Evolutionary conservation across 1,284 basidiomycete genomes (phyloP).

Genomic region (Omphalotus olearius): DNA sequence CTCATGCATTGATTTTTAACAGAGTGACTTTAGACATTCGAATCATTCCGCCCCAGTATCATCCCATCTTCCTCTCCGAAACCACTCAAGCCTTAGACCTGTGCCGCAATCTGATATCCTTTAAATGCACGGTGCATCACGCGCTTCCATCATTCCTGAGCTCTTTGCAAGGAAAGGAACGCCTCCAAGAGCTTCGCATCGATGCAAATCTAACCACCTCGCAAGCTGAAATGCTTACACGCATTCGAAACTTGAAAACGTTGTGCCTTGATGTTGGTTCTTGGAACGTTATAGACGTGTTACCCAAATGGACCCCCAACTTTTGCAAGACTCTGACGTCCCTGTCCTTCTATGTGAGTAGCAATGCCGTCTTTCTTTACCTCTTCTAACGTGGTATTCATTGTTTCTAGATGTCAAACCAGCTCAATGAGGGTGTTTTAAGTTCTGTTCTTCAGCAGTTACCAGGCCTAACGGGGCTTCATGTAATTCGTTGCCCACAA

Average conservation of each 20-base stretch:
- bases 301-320: conserved; percentile 52
- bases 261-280: conserved; percentile 55
- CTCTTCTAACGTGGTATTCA: neutral
- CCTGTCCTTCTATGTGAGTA: conserved; percentile 55
- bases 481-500: conserved; percentile 55
- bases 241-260: conserved; percentile 37
- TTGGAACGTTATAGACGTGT: conserved; percentile 51
- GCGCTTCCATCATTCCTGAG: conserved; percentile 46
- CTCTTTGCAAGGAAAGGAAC: conserved; percentile 37
- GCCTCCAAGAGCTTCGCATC: conserved; percentile 45
- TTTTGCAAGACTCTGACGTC: conserved; percentile 39
- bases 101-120: conserved; percentile 49
- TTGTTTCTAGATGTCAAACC: conserved; percentile 45
- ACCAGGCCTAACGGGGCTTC: conserved; percentile 48
- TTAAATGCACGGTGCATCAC: conserved; percentile 44
- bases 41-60: conserved; percentile 34
- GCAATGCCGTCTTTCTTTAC: neutral
- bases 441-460: conserved; percentile 43
- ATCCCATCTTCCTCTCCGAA: conserved; percentile 50
- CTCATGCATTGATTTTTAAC: too few species aligned
- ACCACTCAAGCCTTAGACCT: conserved; percentile 41
- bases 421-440: conserved; percentile 49
- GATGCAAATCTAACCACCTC: conserved; percentile 43
- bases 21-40: too few species aligned
- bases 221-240: conserved; percentile 40